Base-by-base conservation (phyloP, 495 filamentous ascomycete genomes). In the Daldinia decipiens region DNA sequence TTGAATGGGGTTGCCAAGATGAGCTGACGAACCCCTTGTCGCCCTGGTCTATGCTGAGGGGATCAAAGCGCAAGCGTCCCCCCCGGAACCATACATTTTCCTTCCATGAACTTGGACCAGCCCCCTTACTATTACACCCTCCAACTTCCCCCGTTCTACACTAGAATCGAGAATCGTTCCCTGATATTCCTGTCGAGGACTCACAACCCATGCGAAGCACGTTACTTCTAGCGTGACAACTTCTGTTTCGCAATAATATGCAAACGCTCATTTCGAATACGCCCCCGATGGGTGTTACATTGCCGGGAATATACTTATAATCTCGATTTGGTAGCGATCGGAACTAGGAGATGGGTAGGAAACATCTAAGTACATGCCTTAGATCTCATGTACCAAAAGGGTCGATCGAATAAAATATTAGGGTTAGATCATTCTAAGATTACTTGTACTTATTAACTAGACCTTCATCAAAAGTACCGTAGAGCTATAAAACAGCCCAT, bases 61-160 rank as follows among this genome's bases (percentile, higher is more conserved):
- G 60, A 65, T 60, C 61, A 64, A 64, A 65, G 61, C 67, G 55
- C 26, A 38, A 60, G 59, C 27, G 5, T 52, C 45, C 69, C 63
- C n/a, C 69, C 63, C 17, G 32, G 32, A 67, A 63, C 52, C 63
- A 60, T 59, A 36, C 47, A 8, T 53, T 53, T 26, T 31, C 2
- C 21, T 24, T 24, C 21, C 21, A 24, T 24, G 21, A 24, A 24
- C 2, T 24, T 24, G 21, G 21, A 24, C 21, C 21, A 24, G 21
- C 21, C 58, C 58, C 53, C 58, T 67, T 45, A 50, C 51, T 26
- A 21, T 36, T 34, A 9, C 26, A 47, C 31, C 36, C 32, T 65
- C 50, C 55, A 56, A 56, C 47, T 36, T 40, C 17, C 53, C 53
- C 60, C 40, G 40, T 57, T 61, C 68, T 65, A 70, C 34, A 36